These are phyloP conservation scores for Acacia pycnantha DNA, from an alignment of 331 rosid genomes.

Conservation along the genomic window DNA sequence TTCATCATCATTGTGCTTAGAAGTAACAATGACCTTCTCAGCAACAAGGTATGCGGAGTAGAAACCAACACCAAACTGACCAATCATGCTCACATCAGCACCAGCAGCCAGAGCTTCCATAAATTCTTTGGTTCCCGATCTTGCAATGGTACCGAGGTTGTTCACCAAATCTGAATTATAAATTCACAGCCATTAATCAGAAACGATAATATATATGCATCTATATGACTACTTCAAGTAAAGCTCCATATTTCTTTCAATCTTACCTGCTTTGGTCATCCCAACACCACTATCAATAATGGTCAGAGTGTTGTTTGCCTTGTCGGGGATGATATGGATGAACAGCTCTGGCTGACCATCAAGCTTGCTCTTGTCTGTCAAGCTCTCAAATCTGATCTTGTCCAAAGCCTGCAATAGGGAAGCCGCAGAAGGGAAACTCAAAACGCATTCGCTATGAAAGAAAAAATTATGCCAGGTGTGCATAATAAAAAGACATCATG, in stretches of 20 bases:
- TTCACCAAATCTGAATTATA: constrained; percentile 68
- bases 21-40: constrained; percentile 72
- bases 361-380: constrained; percentile 96
- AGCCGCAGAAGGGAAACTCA: neutral
- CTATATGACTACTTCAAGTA: neutral
- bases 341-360: constrained; percentile 79
- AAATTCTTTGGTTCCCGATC: constrained; percentile 93
- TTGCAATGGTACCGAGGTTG: constrained; percentile 88
- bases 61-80: constrained; percentile 88
- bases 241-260: fast-evolving
- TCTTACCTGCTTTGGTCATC: constrained; percentile 94
- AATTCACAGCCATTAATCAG: neutral
- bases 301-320: constrained; percentile 58
- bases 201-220: neutral
- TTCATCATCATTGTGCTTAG: constrained; percentile 88
- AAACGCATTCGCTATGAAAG: constrained; percentile 30
- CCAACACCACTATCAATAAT: constrained; percentile 90
- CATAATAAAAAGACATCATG: neutral
- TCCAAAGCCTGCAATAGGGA: constrained; percentile 61
- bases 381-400: constrained; percentile 76
- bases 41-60: constrained; percentile 89
- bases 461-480: constrained; percentile 30
- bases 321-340: constrained; percentile 87
- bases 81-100: constrained; percentile 95
- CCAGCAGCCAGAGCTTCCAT: constrained; percentile 95